Percentiles rank a stretch among this genome's conserved stretches.
These are phyloP conservation scores for Leccinum imitatum DNA, from an alignment of 768 basidiomycete species.

Conservation along the genomic window DNA sequence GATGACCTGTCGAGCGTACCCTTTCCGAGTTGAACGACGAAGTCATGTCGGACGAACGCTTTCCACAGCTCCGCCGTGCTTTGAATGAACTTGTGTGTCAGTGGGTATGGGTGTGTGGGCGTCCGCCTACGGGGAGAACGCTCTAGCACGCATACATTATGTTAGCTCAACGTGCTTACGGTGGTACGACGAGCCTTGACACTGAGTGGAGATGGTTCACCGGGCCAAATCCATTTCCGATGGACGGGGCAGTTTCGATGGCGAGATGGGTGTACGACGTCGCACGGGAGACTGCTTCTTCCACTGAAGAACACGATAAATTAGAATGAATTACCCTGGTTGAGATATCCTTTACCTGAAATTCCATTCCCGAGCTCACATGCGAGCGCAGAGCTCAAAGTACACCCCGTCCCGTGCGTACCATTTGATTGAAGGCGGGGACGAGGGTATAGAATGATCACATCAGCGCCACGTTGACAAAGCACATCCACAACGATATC, in stretches of 20 bases:
- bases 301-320: slow-evolving; percentile 37
- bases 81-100: slow-evolving; percentile 63
- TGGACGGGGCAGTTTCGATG: slow-evolving; percentile 62
- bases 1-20: slow-evolving; percentile 64
- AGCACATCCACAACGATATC: slow-evolving; percentile 60
- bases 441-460: slow-evolving; percentile 53
- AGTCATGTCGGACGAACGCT: slow-evolving; percentile 79
- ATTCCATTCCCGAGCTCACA: slow-evolving; percentile 55
- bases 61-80: slow-evolving; percentile 60
- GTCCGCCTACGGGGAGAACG: slow-evolving; percentile 47
- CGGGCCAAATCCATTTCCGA: slow-evolving; percentile 80
- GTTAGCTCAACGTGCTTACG: slow-evolving; percentile 42
- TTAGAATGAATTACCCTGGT: no score
- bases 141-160: not conserved
- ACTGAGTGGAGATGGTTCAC: slow-evolving; percentile 81
- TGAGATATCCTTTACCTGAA: slow-evolving; percentile 35
- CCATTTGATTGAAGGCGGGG: slow-evolving; percentile 64
- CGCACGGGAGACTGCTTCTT: slow-evolving; percentile 58
- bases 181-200: slow-evolving; percentile 45
- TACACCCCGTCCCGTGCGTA: slow-evolving; percentile 94
- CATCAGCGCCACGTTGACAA: slow-evolving; percentile 34
- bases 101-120: slow-evolving; percentile 60
- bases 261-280: slow-evolving; percentile 72
- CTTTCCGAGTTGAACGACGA: slow-evolving; percentile 71
- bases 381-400: slow-evolving; percentile 80